Evolutionary conservation across 208 protist species (phyloP).

Genomic region (Paratrypanosoma confusum): DNA sequence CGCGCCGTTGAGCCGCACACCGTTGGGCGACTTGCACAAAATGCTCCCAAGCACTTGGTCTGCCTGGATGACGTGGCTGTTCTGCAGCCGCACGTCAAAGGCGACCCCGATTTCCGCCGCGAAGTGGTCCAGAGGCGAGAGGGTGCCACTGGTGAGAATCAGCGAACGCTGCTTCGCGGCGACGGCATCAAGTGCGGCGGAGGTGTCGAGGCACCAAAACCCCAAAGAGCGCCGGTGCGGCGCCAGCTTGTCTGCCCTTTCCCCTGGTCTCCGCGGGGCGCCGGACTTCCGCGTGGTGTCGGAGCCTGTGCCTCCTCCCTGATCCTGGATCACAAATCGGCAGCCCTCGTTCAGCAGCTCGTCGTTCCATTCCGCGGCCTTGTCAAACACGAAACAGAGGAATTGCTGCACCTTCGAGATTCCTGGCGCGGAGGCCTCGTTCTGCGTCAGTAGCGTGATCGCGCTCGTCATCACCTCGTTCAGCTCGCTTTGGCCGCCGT

Average conservation of each 20-base stretch:
- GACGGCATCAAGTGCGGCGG: conserved; percentile 57
- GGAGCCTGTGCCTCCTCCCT: conserved; percentile 2
- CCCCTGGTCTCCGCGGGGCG: neutral
- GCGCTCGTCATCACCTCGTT: conserved; percentile 48
- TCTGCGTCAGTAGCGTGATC: conserved; percentile 46
- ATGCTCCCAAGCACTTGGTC: conserved; percentile 58
- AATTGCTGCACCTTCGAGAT: conserved; percentile 68
- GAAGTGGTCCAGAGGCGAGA: conserved; percentile 93
- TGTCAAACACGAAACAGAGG: conserved; percentile 51
- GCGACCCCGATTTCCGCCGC: conserved; percentile 77
- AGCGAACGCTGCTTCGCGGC: conserved; percentile 28
- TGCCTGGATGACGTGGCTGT: conserved; percentile 86
- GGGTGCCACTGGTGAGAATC: conserved; percentile 94
- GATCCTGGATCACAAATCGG: conserved; percentile 56
- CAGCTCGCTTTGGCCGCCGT: conserved; percentile 27
- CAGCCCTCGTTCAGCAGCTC: conserved; percentile 15
- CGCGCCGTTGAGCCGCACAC: conserved; percentile 69
- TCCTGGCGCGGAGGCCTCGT: conserved; percentile 40
- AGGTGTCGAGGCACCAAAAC: conserved; percentile 91
- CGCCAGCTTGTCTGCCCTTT: neutral
- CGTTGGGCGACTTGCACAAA: conserved; percentile 51
- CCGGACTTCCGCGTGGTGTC: neutral
- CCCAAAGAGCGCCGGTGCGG: conserved; percentile 30
- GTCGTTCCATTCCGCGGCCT: conserved; percentile 6
- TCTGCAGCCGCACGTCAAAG: conserved; percentile 79